A percentile compares a stretch with the other conserved stretches of the same genome.
Conservation (phyloP, 768 basidiomycete genomes). For the Steccherinum ochraceum region DNA sequence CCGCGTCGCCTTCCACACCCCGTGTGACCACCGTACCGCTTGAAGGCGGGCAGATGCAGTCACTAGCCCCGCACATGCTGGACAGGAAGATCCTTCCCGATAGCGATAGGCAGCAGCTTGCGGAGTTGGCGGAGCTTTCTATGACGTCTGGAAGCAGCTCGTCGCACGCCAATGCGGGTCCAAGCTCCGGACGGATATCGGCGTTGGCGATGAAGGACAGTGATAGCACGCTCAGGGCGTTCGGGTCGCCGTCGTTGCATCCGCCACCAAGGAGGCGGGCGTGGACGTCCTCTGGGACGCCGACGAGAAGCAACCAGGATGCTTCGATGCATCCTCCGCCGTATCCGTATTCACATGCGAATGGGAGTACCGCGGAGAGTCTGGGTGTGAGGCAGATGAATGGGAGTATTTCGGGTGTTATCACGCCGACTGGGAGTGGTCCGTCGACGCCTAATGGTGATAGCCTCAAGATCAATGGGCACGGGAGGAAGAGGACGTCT, state of each 20-base stretch:
- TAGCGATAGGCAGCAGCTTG: constrained; percentile 23
- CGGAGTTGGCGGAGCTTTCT: background rate
- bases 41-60: constrained; percentile 1
- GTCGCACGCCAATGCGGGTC: background rate
- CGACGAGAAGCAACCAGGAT: background rate
- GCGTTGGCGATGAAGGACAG: background rate
- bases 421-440: background rate
- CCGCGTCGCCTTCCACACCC: constrained; percentile 21
- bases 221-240: constrained; percentile 9
- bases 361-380: constrained; percentile 29
- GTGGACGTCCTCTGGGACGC: constrained; percentile 14
- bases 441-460: constrained; percentile 1
- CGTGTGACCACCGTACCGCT: constrained; percentile 28
- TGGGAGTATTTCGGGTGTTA: constrained; percentile 11
- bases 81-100: constrained; percentile 36
- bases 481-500: background rate
- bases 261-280: constrained; percentile 25
- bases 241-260: constrained; percentile 23
- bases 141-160: background rate
- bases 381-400: constrained; percentile 23
- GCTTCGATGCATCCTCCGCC: background rate
- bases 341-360: constrained; percentile 24
- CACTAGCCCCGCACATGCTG: constrained; percentile 14
- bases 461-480: constrained; percentile 7
- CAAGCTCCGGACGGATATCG: background rate